A percentile compares a stretch with the other conserved stretches of the same genome.
phyloP scores from a whole-genome alignment of 2,329 filamentous ascomycete genomes.

The Beauveria sp. region DNA sequence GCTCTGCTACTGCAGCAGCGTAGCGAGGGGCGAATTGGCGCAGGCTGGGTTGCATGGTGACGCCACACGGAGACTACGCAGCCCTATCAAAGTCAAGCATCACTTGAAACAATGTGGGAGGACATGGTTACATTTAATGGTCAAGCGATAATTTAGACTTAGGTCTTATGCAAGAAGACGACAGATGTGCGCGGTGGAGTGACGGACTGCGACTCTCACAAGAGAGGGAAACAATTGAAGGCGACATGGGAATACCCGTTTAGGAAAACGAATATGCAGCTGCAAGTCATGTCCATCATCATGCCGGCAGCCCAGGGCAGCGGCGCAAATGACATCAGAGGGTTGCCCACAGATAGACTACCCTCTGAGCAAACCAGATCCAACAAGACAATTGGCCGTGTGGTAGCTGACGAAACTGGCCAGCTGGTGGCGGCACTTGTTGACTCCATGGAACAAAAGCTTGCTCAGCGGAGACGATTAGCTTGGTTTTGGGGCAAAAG shows the following conservation, averaged over 20 bases:
- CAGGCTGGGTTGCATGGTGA: too few species aligned
- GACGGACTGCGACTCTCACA: too few species aligned
- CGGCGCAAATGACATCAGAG: slow-evolving; percentile 2
- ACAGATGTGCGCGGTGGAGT: too few species aligned
- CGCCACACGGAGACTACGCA: too few species aligned
- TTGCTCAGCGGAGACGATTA: slow-evolving; percentile 2
- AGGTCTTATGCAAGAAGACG: too few species aligned
- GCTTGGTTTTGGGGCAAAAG: slow-evolving; percentile 6
- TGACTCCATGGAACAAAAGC: neutral
- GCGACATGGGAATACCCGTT: neutral
- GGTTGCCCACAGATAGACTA: neutral
- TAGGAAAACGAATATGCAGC: neutral
- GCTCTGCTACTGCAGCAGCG: too few species aligned
- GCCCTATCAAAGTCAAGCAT: too few species aligned
- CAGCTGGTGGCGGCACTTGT: neutral
- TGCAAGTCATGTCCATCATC: neutral
- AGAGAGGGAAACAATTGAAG: too few species aligned
- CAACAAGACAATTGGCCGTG: neutral
- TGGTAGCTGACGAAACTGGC: slow-evolving; percentile 1
- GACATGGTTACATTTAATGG: too few species aligned
- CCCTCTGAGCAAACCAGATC: neutral
- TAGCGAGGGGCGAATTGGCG: too few species aligned
- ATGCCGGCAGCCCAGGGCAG: neutral
- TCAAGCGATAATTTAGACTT: too few species aligned
- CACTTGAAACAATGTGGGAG: too few species aligned